phyloP scores from a whole-genome alignment of 1,139 yeast species.

The Eremothecium cymbalariae region DNA sequence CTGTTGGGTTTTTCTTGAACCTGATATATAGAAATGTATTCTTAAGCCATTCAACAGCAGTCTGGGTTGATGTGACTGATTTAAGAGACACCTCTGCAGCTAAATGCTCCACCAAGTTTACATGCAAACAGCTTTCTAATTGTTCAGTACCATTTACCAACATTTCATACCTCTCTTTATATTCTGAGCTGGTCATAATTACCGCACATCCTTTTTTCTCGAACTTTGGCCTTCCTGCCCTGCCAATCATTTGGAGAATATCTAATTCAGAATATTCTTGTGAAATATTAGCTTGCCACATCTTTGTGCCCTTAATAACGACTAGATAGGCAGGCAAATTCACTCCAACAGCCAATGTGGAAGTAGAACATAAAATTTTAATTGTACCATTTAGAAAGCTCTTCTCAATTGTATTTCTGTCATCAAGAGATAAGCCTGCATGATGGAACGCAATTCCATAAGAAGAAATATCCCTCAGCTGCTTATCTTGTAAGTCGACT shows the following conservation, averaged over 20 bases:
- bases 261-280: conserved; percentile 42
- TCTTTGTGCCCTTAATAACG: conserved; percentile 74
- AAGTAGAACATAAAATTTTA: conserved; percentile 45
- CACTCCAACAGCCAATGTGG: conserved; percentile 84
- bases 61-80: conserved; percentile 34
- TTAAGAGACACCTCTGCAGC: conserved; percentile 45
- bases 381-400: conserved; percentile 39
- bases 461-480: conserved; percentile 21
- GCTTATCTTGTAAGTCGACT: conserved; percentile 28
- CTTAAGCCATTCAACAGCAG: conserved; percentile 43
- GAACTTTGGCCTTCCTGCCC: conserved; percentile 53
- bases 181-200: conserved; percentile 40
- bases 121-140: conserved; percentile 44
- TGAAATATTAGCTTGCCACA: conserved; percentile 33
- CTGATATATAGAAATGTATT: conserved; percentile 47
- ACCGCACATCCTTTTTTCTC: conserved; percentile 48
- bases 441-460: conserved; percentile 49
- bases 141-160: conserved; percentile 39
- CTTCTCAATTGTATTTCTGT: conserved; percentile 40
- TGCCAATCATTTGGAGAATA: conserved; percentile 45
- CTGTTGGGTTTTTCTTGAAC: conserved; percentile 34
- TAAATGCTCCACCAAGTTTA: conserved; percentile 39
- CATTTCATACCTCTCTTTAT: conserved; percentile 35
- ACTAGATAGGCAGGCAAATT: conserved; percentile 93
- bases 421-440: conserved; percentile 45